phyloP scores from a whole-genome alignment of 345 rosid species.

The Gossypium bickii region DNA sequence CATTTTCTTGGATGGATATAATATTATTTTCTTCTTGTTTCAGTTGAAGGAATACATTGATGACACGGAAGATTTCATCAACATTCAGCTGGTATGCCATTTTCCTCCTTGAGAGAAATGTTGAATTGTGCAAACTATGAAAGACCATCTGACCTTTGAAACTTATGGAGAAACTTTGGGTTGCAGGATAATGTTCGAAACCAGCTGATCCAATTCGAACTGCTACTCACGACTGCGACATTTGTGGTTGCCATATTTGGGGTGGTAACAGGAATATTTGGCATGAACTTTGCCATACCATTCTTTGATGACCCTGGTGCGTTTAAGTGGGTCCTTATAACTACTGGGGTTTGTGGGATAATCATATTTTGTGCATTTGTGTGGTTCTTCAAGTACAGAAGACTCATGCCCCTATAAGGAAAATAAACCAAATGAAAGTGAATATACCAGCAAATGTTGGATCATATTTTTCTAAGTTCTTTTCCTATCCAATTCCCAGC shows the following conservation, averaged over 20 bases:
- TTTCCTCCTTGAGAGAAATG: constrained; percentile 2
- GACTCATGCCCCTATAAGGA: constrained; percentile 77
- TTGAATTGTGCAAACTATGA: background rate
- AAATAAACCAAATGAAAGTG: background rate
- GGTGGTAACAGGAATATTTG: constrained; percentile 93
- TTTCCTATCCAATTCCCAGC: background rate
- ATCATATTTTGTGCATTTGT: constrained; percentile 71
- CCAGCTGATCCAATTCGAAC: constrained; percentile 95
- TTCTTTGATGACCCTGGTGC: constrained; percentile 64
- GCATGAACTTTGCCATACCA: constrained; percentile 77
- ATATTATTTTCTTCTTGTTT: constrained; percentile 17
- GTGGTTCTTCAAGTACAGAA: constrained; percentile 84
- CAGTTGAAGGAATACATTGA: constrained; percentile 98
- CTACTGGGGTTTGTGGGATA: constrained; percentile 61
- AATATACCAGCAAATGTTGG: background rate
- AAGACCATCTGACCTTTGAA: background rate
- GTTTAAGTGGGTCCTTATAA: constrained; percentile 80
- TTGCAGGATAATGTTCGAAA: constrained; percentile 92
- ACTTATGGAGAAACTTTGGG: background rate
- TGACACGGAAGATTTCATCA: constrained; percentile 94
- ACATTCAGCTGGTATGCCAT: constrained; percentile 75
- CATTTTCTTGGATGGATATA: background rate
- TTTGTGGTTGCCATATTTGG: constrained; percentile 95
- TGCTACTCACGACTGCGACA: constrained; percentile 86
- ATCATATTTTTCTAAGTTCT: background rate